Evolutionary conservation across 2,329 filamentous ascomycete genomes (phyloP), one percentile per base, ranked within the genome.

Genomic region (Seiridium cupressi): DNA sequence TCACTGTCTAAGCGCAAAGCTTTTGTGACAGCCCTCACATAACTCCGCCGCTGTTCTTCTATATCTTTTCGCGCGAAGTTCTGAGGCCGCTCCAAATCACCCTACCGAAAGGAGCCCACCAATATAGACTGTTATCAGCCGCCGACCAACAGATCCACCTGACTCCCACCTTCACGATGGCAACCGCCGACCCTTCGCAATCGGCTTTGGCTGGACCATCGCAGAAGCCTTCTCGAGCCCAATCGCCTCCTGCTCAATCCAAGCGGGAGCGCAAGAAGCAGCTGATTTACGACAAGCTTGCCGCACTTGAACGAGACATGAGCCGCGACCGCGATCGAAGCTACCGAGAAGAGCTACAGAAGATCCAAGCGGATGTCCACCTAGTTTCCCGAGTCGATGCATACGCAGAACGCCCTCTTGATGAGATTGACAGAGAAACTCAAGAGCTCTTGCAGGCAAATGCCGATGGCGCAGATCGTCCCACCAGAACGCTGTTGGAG

Each of bases 221-320:
- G 10, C 32, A 58, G 13, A 59, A 59, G 31, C 5, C 34, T 7
- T 26, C 35, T 36, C 35, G 57, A 54, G 47, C 36, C 44, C 57
- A 51, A 13, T 59, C 57, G 3, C 57, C 57, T 4, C 57, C 57
- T 44, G 46, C 44, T 46, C 81, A 81, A 63, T 94, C 92, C 46
- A 97, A 97, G 80, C 87, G 92, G 74, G 94, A 98, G 78, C 95
- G 96, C 76, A 89, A 93, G 72, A 89, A 93, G 63, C 91, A 91
- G 69, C 87, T 89, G 69, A 86, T 97, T 62, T 86, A 88, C 66
- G 93, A 97, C 62, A 89, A 90, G 64, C 84, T 97, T 5, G 84
- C 86, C 46, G 85, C 88, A 59, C 87, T 97, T 75, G 88, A 89
- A 58, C 86, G 89, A 58, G 88, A 88, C 65, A 94, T 97, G 76